phyloP scores from a whole-genome alignment of 768 basidiomycete species.

The Hygrocybe coccinea region DNA sequence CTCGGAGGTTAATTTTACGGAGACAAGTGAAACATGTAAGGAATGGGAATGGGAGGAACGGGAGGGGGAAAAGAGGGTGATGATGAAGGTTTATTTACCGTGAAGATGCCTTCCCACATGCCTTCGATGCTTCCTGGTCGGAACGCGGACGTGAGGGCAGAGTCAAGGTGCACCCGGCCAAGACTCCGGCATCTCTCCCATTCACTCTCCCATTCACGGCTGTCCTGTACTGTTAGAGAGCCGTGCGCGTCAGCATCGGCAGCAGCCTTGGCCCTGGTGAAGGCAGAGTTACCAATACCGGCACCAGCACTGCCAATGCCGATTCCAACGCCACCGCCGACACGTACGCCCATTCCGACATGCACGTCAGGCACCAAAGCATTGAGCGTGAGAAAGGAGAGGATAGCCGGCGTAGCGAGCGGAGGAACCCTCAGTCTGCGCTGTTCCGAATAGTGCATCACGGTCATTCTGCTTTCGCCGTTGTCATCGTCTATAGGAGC shows the following conservation, averaged over 20 bases:
- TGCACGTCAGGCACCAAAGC: constrained; percentile 25
- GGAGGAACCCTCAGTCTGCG: constrained; percentile 53
- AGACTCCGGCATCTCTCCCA: constrained; percentile 55
- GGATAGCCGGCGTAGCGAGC: constrained; percentile 65
- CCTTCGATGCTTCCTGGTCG: constrained; percentile 67
- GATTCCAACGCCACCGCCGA: too few relatives aligned
- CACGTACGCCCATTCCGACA: too few relatives aligned
- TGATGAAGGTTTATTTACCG: constrained; percentile 39
- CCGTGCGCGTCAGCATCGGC: background rate
- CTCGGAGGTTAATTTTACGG: too few relatives aligned
- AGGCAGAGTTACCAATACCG: too few relatives aligned
- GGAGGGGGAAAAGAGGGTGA: background rate
- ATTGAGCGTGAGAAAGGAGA: constrained; percentile 58
- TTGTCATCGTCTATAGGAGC: background rate
- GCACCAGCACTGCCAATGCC: constrained; percentile 7
- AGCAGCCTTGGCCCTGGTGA: background rate
- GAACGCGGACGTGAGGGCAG: constrained; percentile 44
- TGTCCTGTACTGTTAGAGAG: constrained; percentile 21
- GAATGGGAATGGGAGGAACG: too few relatives aligned
- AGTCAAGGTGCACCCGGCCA: constrained; percentile 28
- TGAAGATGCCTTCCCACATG: constrained; percentile 76
- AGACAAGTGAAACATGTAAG: too few relatives aligned
- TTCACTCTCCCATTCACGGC: constrained; percentile 64
- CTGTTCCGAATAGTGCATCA: constrained; percentile 43
- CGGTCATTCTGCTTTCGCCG: constrained; percentile 11